A percentile compares a stretch with the other conserved stretches of the same genome.
These are phyloP conservation scores for Chrysopogon serrulatus DNA, from an alignment of 176 grass and related monocot genomes.

Conservation along the genomic window DNA sequence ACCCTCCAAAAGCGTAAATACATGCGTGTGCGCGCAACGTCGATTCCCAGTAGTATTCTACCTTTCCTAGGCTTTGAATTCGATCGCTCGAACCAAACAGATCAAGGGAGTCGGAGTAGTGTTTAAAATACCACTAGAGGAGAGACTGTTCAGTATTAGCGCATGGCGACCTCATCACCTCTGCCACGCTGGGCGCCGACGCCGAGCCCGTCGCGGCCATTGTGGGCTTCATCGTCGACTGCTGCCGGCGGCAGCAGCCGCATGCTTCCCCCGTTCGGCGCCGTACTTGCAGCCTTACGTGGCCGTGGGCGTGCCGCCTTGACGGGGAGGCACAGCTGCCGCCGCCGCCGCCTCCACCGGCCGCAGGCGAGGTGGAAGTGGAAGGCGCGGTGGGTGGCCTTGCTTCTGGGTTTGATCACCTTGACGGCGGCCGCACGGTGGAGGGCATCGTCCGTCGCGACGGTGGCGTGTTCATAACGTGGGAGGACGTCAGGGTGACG, in stretches of 20 bases:
- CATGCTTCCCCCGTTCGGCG: not conserved
- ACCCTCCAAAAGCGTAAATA: too few species aligned
- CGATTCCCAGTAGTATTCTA: too few species aligned
- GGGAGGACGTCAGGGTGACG: constrained; percentile 41
- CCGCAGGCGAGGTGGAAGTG: not conserved
- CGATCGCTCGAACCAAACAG: too few species aligned
- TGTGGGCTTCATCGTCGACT: not conserved
- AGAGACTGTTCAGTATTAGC: too few species aligned
- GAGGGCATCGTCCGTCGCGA: not conserved
- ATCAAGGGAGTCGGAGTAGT: too few species aligned
- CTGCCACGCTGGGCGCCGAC: constrained; percentile 22
- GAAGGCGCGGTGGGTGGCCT: too few species aligned
- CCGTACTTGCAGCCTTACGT: not conserved
- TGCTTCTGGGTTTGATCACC: not conserved
- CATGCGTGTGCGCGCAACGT: too few species aligned
- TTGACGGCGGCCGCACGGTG: not conserved
- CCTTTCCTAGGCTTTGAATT: too few species aligned
- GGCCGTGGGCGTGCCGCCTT: not conserved
- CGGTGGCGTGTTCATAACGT: constrained; percentile 30
- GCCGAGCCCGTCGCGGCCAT: constrained; percentile 2
- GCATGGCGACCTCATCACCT: not conserved
- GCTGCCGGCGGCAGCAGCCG: not conserved
- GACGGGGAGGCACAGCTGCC: not conserved
- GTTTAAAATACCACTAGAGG: too few species aligned
- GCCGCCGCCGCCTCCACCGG: not conserved